These are phyloP conservation scores for Nelumbo lutea DNA, from an alignment of 164 flowering plant genomes.

Conservation along the genomic window DNA sequence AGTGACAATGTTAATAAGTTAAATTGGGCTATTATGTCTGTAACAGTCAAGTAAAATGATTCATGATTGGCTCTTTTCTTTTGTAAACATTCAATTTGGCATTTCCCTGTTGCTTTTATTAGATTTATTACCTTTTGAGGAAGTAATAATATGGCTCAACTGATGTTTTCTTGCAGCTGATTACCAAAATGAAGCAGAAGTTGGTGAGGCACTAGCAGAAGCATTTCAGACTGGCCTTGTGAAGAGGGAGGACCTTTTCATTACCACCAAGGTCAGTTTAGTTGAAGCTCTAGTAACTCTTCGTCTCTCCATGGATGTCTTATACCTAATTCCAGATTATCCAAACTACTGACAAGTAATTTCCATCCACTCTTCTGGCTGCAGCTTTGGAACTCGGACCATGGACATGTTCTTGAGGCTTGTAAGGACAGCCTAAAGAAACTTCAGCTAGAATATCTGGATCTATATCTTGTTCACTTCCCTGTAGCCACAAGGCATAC, in stretches of 20 bases:
- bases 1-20: too few species aligned
- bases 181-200: constrained; percentile 84
- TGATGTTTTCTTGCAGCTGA: constrained; percentile 58
- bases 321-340: neutral
- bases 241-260: constrained; percentile 87
- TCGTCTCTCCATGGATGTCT: neutral
- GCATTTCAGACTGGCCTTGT: constrained; percentile 71
- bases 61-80: neutral
- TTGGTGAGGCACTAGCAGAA: constrained; percentile 80
- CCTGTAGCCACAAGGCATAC: constrained; percentile 86
- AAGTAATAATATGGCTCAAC: neutral
- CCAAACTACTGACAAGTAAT: neutral
- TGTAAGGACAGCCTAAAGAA: constrained; percentile 88
- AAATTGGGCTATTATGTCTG: too few species aligned
- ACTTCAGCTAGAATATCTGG: constrained; percentile 80
- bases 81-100: neutral
- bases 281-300: neutral
- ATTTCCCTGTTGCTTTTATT: neutral
- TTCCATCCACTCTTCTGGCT: constrained; percentile 5
- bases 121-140: neutral
- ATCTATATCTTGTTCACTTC: constrained; percentile 87
- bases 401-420: constrained; percentile 88
- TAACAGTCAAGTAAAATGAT: too few species aligned
- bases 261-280: constrained; percentile 69
- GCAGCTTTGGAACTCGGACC: constrained; percentile 98